Conservation (phyloP, 2,329 filamentous ascomycete genomes). For the Fonsecaea pedrosoi region DNA sequence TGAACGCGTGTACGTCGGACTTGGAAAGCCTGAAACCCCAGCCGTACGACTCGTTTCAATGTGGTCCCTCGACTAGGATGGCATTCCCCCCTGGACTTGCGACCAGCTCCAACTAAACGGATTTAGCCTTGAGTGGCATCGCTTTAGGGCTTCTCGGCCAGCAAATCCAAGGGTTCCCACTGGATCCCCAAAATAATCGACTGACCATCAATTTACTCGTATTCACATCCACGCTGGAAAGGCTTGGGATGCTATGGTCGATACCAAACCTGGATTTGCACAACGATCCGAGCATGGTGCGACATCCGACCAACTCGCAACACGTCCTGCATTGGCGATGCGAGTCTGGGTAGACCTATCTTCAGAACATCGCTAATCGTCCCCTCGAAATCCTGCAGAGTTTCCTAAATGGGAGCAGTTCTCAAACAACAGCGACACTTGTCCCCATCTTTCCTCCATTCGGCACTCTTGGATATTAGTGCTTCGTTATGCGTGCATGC, state of each 20-base stretch:
- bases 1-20: conserved; percentile 2
- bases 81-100: not conserved
- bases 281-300: too few species aligned
- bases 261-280: not conserved
- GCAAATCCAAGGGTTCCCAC: not conserved
- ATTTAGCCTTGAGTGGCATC: not conserved
- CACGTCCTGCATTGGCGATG: not conserved
- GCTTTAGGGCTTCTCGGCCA: not conserved
- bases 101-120: not conserved
- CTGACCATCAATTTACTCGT: not conserved
- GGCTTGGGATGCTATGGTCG: not conserved
- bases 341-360: not conserved
- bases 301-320: too few species aligned
- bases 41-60: not conserved
- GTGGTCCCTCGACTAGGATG: not conserved
- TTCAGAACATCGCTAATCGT: conserved; percentile 2
- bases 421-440: not conserved
- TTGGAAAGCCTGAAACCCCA: conserved; percentile 9
- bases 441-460: not conserved
- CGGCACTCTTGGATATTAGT: not conserved
- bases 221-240: not conserved
- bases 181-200: conserved; percentile 4
- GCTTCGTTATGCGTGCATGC: not conserved
- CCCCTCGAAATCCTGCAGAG: not conserved
- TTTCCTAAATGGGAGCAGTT: not conserved